Evolutionary conservation across 768 basidiomycete genomes (phyloP).

Genomic region (Mycena capillaripes): DNA sequence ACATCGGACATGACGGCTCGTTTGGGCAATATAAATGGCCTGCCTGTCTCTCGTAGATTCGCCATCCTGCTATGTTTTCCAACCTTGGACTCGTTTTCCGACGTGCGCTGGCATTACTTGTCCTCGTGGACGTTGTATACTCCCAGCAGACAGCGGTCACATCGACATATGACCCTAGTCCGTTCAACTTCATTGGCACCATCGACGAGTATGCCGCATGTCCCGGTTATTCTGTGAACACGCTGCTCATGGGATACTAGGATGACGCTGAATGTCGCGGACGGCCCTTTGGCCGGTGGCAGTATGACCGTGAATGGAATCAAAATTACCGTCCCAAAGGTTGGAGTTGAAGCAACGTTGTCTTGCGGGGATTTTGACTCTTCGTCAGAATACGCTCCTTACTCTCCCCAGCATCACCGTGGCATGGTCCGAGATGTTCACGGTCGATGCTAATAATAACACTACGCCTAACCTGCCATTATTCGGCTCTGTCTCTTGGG

Average conservation of each 20-base stretch:
- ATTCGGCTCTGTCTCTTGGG: slow-evolving; percentile 23
- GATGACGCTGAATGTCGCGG: not conserved
- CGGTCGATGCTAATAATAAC: not conserved
- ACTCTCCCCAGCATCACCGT: slow-evolving; percentile 16
- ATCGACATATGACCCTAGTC: not conserved
- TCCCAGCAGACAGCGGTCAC: not conserved
- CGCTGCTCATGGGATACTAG: not conserved
- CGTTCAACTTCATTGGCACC: slow-evolving; percentile 7
- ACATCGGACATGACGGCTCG: not conserved
- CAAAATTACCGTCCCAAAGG: slow-evolving; percentile 6
- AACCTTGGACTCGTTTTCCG: not conserved
- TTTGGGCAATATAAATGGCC: not conserved
- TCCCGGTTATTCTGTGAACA: not conserved
- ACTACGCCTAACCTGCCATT: slow-evolving; percentile 7
- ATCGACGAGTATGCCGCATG: not conserved
- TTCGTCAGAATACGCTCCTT: slow-evolving; percentile 11
- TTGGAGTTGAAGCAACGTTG: not conserved
- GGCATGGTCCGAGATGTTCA: slow-evolving; percentile 24
- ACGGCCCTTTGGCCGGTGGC: not conserved
- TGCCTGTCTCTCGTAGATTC: not conserved
- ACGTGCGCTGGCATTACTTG: slow-evolving; percentile 1
- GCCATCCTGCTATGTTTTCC: slow-evolving; percentile 6
- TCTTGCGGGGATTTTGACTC: not conserved
- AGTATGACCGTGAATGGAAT: slow-evolving; percentile 8
- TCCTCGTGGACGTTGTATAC: not conserved